Conservation (phyloP, 345 rosid species). For the Adansonia digitata region DNA sequence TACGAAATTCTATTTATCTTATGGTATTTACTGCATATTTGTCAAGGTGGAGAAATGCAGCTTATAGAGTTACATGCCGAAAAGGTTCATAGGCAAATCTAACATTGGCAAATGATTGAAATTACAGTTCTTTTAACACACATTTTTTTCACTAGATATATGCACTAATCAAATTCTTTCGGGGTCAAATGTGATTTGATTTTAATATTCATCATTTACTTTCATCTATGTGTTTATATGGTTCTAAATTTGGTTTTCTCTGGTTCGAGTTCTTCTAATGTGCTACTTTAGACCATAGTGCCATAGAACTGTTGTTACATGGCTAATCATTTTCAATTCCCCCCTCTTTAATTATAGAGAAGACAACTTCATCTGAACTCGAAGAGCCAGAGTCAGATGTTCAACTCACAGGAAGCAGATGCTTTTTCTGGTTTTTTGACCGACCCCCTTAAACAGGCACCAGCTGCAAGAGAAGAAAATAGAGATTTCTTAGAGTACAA, state of each 20-base stretch:
- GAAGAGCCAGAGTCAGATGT: conserved; percentile 29
- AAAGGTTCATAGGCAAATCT: background rate
- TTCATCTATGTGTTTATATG: background rate
- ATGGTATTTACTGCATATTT: background rate
- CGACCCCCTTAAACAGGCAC: conserved; percentile 31
- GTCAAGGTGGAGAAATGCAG: background rate
- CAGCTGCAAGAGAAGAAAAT: conserved; percentile 33
- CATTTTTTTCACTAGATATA: background rate
- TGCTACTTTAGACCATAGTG: background rate
- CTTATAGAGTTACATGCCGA: background rate
- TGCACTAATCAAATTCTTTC: background rate
- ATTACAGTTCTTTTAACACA: background rate
- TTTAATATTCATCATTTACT: background rate
- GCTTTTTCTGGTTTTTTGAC: conserved; percentile 35
- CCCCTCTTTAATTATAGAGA: conserved; percentile 30
- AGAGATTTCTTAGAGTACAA: conserved; percentile 32
- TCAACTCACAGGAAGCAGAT: conserved; percentile 27
- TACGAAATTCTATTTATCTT: background rate
- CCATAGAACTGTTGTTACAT: background rate
- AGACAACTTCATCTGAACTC: conserved; percentile 23
- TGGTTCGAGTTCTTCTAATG: background rate
- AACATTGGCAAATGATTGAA: background rate
- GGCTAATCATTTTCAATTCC: background rate
- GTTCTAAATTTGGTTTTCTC: background rate
- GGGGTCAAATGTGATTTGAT: background rate